These are phyloP conservation scores for Dendrobium catenatum DNA, from an alignment of 106 monocot genomes.

Conservation along the genomic window DNA sequence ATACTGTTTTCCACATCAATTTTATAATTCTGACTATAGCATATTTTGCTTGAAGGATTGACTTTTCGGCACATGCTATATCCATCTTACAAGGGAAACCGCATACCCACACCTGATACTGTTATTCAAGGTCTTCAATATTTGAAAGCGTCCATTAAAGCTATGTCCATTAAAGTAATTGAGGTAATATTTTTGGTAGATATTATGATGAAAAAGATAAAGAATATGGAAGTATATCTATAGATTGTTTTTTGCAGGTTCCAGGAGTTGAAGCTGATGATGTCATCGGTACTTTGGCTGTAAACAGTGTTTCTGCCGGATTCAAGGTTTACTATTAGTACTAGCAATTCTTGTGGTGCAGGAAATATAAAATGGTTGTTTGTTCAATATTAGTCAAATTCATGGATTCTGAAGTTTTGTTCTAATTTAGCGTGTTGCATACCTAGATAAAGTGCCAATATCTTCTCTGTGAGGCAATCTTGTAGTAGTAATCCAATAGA, in stretches of 20 bases:
- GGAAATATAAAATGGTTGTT: not conserved
- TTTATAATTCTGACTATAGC: slow-evolving; percentile 8
- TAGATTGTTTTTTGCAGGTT: slow-evolving; percentile 49
- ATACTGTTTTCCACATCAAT: not conserved
- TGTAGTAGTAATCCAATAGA: not conserved
- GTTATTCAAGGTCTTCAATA: slow-evolving; percentile 91
- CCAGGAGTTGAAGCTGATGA: slow-evolving; percentile 99
- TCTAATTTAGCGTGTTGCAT: not conserved
- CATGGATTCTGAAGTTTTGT: not conserved
- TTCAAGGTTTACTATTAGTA: slow-evolving; percentile 53
- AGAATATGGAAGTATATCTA: not conserved
- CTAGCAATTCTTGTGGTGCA: not conserved
- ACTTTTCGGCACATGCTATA: slow-evolving; percentile 86
- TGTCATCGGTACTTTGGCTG: slow-evolving; percentile 94
- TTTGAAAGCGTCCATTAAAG: slow-evolving; percentile 95
- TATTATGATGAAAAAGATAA: not conserved
- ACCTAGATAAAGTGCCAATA: not conserved
- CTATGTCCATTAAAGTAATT: slow-evolving; percentile 96
- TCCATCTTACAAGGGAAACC: slow-evolving; percentile 82
- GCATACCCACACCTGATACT: slow-evolving; percentile 94
- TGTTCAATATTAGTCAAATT: not conserved
- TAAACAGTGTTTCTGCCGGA: slow-evolving; percentile 75
- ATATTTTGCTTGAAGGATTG: slow-evolving; percentile 41
- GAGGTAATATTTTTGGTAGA: slow-evolving; percentile 46
- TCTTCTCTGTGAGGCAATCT: not conserved